Conservation (phyloP, 2,329 filamentous ascomycete species). For the Thelonectria discophora region DNA sequence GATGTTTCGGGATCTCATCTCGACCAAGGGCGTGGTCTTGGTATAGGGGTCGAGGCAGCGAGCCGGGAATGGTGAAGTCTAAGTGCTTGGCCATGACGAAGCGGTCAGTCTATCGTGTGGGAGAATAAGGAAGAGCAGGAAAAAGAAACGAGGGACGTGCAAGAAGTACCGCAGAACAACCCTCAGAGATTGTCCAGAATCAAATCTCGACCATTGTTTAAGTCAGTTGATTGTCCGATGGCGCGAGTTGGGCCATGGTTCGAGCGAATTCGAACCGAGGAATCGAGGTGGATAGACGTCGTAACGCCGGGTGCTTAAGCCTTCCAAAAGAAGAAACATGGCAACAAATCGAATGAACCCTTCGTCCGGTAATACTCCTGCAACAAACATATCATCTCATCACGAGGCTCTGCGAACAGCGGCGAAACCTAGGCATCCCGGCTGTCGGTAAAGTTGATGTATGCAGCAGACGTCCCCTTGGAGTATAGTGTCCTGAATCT, state of each 20-base stretch:
- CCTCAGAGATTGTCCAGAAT: too few species aligned
- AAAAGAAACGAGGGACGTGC: neutral
- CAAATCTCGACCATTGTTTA: neutral
- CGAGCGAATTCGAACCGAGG: neutral
- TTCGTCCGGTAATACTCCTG: neutral
- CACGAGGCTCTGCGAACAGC: conserved; percentile 5
- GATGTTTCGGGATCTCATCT: neutral
- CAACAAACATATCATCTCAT: neutral
- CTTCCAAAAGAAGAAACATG: conserved; percentile 9
- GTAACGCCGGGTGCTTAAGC: neutral
- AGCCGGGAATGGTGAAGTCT: conserved; percentile 1
- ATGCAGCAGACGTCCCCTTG: too few species aligned
- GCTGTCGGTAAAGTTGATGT: too few species aligned
- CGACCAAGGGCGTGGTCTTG: neutral
- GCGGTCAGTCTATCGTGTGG: neutral
- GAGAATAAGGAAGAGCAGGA: neutral
- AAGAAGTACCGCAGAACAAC: neutral
- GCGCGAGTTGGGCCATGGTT: neutral
- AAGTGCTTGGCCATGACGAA: conserved; percentile 1
- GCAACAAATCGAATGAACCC: neutral
- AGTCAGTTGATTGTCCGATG: neutral
- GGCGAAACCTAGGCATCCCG: neutral
- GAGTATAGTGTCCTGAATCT: conserved; percentile 13
- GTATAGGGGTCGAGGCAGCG: neutral
- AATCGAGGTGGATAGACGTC: neutral